Evolutionary conservation across 1,284 basidiomycete genomes (phyloP), one percentile per base, ranked within the genome.

Genomic region (Stereum hirsutum): DNA sequence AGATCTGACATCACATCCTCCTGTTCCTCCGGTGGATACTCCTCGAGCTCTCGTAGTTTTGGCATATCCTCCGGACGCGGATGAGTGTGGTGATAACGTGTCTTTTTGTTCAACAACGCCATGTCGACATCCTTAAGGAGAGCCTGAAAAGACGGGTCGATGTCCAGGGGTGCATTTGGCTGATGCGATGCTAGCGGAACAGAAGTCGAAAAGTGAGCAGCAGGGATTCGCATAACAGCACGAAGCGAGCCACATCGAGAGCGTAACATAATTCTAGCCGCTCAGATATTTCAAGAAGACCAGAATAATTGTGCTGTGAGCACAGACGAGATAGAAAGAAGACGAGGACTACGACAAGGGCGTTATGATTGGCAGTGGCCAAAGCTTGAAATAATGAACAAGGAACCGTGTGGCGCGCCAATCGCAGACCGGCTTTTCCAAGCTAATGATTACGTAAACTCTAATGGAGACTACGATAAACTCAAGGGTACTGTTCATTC

Each of bases 51-150:
- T 46, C 71, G 73, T 27, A 53, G 49, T 24, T 45, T 50, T 25
- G 45, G 30, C 17, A 28, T 33, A 20, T 45, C 39, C 20, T 50
- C 51, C n/a, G n/a, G n/a, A n/a, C n/a, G n/a, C n/a, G n/a, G n/a
- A n/a, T n/a, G n/a, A 14, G 39, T 28, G 19, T 20, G 48, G 8
- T 49, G 33, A 20, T 46, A 50, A 12, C 50, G 57, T 11, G 54
- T 50, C 51, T 69, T 75, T 48, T 69, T 62, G 25, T 67, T 65
- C 39, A 64, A 59, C 12, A 85, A 58, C 7, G 82, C 75, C 49
- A 82, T 75, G 48, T 85, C 81, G 2, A 78, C 70, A 61, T 84
- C 81, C 44, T 69, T 65, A 33, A 88, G 61, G 20, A 87, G 59
- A 5, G 69, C 65, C 50, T 70, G 68, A 43, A 83, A 63, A 30